phyloP scores from a whole-genome alignment of 23 red algal genomes.

The Gracilariopsis chorda region DNA sequence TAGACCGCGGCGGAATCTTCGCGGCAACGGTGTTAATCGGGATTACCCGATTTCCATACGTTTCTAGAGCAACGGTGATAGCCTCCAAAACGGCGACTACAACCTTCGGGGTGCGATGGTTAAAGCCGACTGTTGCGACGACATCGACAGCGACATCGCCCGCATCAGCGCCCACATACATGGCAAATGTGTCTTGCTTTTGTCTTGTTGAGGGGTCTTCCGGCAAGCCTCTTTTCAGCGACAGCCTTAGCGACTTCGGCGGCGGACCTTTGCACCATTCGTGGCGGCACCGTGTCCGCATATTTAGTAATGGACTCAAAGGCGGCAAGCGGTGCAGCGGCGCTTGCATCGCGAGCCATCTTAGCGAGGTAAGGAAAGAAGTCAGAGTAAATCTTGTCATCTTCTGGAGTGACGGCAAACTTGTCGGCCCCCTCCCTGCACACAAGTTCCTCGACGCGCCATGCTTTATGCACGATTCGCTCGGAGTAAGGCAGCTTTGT shows the following conservation, averaged over 20 bases:
- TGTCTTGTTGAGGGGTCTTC: conserved; percentile 76
- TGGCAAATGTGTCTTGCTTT: conserved; percentile 71
- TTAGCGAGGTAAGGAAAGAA: conserved; percentile 52
- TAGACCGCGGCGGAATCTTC: conserved; percentile 74
- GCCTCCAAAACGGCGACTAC: conserved; percentile 69
- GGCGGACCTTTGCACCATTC: conserved; percentile 49
- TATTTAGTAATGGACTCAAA: conserved; percentile 58
- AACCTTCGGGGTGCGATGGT: conserved; percentile 87
- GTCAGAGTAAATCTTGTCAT: conserved; percentile 71
- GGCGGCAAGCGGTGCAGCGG: conserved; percentile 84
- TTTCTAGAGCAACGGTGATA: conserved; percentile 57
- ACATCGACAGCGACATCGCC: conserved; percentile 72
- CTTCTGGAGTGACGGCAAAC: conserved; percentile 32
- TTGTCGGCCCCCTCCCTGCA: conserved; percentile 48
- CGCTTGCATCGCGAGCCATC: conserved; percentile 91
- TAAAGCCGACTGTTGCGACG: conserved; percentile 61
- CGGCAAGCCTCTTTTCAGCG: conserved; percentile 79
- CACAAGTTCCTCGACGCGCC: conserved; percentile 80
- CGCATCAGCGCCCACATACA: conserved; percentile 78
- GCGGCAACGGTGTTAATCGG: conserved; percentile 65
- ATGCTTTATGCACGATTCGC: conserved; percentile 71
- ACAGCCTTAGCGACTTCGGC: conserved; percentile 63
- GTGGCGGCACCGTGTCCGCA: conserved; percentile 60
- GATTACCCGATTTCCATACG: conserved; percentile 57
- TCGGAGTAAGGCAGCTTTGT: conserved; percentile 62